Evolutionary conservation across 148 eudicot genomes (phyloP), one percentile per base, ranked within the genome.

Genomic region (Fagopyrum esculentum): DNA sequence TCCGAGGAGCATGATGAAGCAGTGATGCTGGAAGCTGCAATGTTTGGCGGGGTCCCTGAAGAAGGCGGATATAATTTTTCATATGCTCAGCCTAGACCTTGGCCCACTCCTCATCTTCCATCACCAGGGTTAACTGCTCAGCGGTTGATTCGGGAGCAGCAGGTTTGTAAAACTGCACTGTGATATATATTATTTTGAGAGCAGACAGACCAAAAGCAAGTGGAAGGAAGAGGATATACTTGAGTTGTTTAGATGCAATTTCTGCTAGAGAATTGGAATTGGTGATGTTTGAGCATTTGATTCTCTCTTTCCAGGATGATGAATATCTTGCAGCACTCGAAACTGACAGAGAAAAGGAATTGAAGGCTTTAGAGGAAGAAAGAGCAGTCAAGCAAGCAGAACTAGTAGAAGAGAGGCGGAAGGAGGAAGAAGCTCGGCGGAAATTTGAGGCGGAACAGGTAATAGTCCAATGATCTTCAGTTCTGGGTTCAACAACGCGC

Each of bases 1-100:
- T 90, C 99, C 26, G 87, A 77, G 84, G 99, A 96, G 84, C 99
- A 92, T 76, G 95, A 96, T 80, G 99, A 96, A 86, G 98, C 99
- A 51, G 90, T 95, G 76, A 95, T 95, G 99, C 85, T 95, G 46
- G 99, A 95, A 82, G 98, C 99, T 83, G 99, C 99, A 60, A 86
- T 96, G 83, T 95, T 96, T 89, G 99, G 98, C 71, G 95, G 92
- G 77, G 66, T 88, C 22, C 94, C 92, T 54, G 93, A 86, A 77
- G 84, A 84, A 69, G 82, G 82, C 63, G 83, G 85, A 73, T 90
- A 86, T 78, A 88, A 51, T 78, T 73, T 85, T 69, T 89, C 95
- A 56, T 87, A 80, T 83, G 89, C 88, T 68, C 84, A 90, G 19
- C 83, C 80, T 66, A 77, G 84, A 74, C n/a, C 81, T 66, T 74